Conservation (phyloP, 1,284 basidiomycete genomes). For the Puccinia triticina region DNA sequence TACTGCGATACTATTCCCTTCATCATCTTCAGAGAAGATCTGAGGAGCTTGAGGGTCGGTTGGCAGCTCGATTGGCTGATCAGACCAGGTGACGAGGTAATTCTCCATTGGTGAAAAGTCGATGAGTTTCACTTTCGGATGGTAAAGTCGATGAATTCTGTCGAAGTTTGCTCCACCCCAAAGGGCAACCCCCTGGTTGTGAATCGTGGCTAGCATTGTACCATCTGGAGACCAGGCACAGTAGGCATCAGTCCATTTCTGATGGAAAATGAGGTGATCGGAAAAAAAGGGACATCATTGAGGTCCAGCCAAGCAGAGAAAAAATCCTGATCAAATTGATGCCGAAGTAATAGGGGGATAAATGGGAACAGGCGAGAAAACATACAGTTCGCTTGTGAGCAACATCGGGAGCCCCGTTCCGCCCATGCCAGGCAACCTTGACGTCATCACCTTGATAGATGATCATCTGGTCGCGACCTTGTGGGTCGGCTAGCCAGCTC, state of each 20-base stretch:
- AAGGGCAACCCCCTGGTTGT: slow-evolving; percentile 90
- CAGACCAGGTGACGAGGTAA: slow-evolving; percentile 97
- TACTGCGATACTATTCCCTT: slow-evolving; percentile 94
- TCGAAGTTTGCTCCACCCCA: slow-evolving; percentile 93
- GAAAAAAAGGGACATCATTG: too few species aligned
- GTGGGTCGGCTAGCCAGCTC: slow-evolving; percentile 88
- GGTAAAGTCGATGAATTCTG: slow-evolving; percentile 84
- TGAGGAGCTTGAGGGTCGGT: slow-evolving; percentile 67
- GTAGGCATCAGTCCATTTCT: slow-evolving; percentile 97
- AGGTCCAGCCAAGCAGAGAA: too few species aligned
- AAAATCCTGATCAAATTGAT: too few species aligned
- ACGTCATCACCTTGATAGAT: slow-evolving; percentile 92
- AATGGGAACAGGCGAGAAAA: slow-evolving; percentile 48
- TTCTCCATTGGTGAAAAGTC: slow-evolving; percentile 98
- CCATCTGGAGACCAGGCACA: slow-evolving; percentile 96
- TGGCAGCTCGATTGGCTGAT: slow-evolving; percentile 81
- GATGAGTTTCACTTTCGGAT: slow-evolving; percentile 91
- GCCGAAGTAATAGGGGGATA: background rate
- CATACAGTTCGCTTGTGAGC: slow-evolving; percentile 72
- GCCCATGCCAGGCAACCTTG: slow-evolving; percentile 89
- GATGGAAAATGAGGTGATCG: slow-evolving; percentile 26
- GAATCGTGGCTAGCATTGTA: slow-evolving; percentile 89
- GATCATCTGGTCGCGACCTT: slow-evolving; percentile 93
- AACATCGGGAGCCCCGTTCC: slow-evolving; percentile 81
- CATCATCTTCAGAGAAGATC: slow-evolving; percentile 88